Evolutionary conservation across 2,329 filamentous ascomycete species (phyloP), one percentile per base, ranked within the genome.

Genomic region (Emmonsiellopsis sp.): DNA sequence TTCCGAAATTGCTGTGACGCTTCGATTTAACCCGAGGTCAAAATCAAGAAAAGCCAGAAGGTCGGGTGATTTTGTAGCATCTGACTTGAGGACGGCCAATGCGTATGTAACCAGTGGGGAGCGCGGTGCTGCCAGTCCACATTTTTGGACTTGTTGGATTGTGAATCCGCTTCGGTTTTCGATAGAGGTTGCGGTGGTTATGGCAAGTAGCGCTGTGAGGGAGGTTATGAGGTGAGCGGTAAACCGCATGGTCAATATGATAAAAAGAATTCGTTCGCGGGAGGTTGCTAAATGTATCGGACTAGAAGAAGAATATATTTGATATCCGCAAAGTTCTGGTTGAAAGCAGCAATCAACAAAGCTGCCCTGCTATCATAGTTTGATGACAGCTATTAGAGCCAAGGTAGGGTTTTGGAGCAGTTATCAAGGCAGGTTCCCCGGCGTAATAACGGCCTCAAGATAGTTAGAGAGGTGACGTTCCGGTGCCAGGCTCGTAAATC

Each of bases 1-100:
- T 55, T 76, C 67, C 0, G 79, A 77, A 15, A 69, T 74, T 15
- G 74, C 70, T 26, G 67, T 54, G 55, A 57, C 55, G 13, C 55
- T 55, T 10, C 49, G 7, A 48, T 37, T 48, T 48, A 26, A 5
- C 5, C 15, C 16, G 15, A 5, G 32, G 15, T 48, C 45, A 32
- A 35, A 35, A 5, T 37, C 26, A 13, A 47, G 32, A 31, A 48
- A 13, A 48, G 34, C n/a, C 32, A 48, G 9, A 16, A 37, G 32
- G n/a, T n/a, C 35, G 9, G 31, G 11, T 48, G 32, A 48, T 35
- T 16, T 34, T 2, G 30, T 15, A 30, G 8, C 9, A 26, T 48
- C 32, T 16, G 30, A 16, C 32, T 13, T 48, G 5, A 48, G n/a
- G 26, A 48, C 16, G n/a, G 45, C 45, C n/a, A 26, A 13, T 34